phyloP scores from a whole-genome alignment of 495 filamentous ascomycete species.

The Pyrenula massariospora region DNA sequence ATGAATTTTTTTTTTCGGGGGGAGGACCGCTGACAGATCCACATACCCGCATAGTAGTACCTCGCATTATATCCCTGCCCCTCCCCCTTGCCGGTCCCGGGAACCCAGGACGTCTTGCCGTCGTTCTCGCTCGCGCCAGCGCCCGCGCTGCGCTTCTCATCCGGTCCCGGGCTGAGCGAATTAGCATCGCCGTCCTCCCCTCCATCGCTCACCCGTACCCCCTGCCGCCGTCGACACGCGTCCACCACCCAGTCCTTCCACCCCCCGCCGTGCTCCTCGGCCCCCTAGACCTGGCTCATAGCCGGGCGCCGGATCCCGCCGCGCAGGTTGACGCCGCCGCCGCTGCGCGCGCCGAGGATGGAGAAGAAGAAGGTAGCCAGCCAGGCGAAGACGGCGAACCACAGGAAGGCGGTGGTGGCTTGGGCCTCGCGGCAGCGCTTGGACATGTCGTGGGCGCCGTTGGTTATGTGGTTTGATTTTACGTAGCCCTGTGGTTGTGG shows the following conservation, averaged over 20 bases:
- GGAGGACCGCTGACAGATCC: too few species aligned
- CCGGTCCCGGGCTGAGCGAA: too few species aligned
- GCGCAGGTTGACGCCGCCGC: conserved; percentile 28
- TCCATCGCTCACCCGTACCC: too few species aligned
- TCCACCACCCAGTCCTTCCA: neutral
- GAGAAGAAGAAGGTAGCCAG: conserved; percentile 41
- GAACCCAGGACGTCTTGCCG: too few species aligned
- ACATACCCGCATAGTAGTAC: too few species aligned
- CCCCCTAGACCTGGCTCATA: conserved; percentile 54
- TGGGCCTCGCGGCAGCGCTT: conserved; percentile 61
- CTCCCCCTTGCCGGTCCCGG: too few species aligned
- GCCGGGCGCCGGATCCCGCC: conserved; percentile 34
- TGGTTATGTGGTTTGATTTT: conserved; percentile 43
- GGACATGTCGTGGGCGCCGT: conserved; percentile 36
- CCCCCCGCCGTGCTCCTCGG: neutral
- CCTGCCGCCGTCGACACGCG: too few species aligned
- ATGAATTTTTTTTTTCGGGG: too few species aligned
- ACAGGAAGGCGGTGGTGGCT: conserved; percentile 57
- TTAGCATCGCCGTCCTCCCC: too few species aligned
- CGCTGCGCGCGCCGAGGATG: conserved; percentile 24
- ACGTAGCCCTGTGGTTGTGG: conserved; percentile 41
- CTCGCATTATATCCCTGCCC: too few species aligned
- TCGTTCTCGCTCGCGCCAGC: too few species aligned
- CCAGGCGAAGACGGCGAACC: conserved; percentile 57
- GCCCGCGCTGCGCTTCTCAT: too few species aligned